Evolutionary conservation across 2,329 filamentous ascomycete species (phyloP).

Genomic region (Claviceps fusiformis): DNA sequence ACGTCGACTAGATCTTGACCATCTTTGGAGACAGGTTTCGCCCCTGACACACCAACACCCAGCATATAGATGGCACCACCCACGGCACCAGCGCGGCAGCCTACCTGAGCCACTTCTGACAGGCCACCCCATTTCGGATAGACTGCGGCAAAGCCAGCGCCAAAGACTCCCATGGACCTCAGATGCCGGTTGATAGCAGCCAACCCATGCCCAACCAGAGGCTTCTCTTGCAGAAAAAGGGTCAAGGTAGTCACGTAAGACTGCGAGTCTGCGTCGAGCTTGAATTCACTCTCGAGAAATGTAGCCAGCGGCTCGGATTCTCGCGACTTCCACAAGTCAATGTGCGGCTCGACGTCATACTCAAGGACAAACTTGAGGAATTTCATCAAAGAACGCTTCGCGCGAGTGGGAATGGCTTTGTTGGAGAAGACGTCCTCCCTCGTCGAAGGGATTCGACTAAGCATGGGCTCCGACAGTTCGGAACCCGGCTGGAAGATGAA

Average conservation of each 20-base stretch:
- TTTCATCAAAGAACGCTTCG: constrained; percentile 83
- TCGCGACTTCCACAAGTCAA: constrained; percentile 43
- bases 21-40: constrained; percentile 8
- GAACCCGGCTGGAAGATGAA: constrained; percentile 51
- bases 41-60: constrained; percentile 46
- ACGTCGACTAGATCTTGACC: constrained; percentile 25
- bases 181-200: constrained; percentile 66
- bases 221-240: constrained; percentile 51
- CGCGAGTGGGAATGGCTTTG: constrained; percentile 58
- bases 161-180: constrained; percentile 75
- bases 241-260: constrained; percentile 54
- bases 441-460: constrained; percentile 70
- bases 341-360: constrained; percentile 45
- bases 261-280: constrained; percentile 54
- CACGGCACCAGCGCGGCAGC: constrained; percentile 79
- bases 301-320: constrained; percentile 39
- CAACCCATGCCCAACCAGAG: constrained; percentile 53
- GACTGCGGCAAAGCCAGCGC: constrained; percentile 77
- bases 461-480: constrained; percentile 17
- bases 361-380: constrained; percentile 79
- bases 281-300: constrained; percentile 50
- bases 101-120: constrained; percentile 81
- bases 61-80: constrained; percentile 86
- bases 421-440: constrained; percentile 86
- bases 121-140: constrained; percentile 87